Evolutionary conservation across 768 basidiomycete species (phyloP), one percentile per base, ranked within the genome.

Genomic region (Galerina sulciceps): DNA sequence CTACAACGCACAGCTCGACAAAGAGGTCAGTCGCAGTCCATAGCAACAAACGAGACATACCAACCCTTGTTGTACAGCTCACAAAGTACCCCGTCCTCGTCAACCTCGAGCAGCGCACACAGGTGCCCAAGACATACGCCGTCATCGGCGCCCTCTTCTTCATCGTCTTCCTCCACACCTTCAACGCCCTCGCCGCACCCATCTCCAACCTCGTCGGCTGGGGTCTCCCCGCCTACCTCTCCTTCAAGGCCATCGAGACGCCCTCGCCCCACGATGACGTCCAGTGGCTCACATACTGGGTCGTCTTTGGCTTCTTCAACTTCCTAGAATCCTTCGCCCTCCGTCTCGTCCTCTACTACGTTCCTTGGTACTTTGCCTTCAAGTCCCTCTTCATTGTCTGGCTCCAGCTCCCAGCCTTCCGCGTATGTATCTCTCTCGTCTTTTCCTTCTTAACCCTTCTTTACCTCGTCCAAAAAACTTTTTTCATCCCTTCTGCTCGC

Each of bases 251-350:
- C 26, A 86, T 99, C 70, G 96, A 99, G 75, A 76, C 83, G 4
- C 92, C 93, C n/a, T 81, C 84, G 2, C 80, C 87, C 58, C 82
- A 88, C 65, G 94, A 96, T 65, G 92, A 96, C 75, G 81, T 90
- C 68, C 95, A 97, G 77, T 98, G 95, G 95, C 83, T 98, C 69
- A 96, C 96, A 2, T 99, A 99, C 82, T 99, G 96, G 96, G 83
- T 93, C 70, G 84, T 96, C 53, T 96, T 97, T 66, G 94, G 94
- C 54, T 90, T 88, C 75, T 89, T 97, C 85, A 96, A 90, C 80
- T 93, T 97, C 76, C 68, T 92, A 59, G 96, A 98, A 79, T 89
- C 85, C 69, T 83, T 96, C 66, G 93, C 91, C 52, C 80, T 93
- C 62, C 85, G 90, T 51, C 59, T 91, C 60, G 84, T 97, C 59